Evolutionary conservation across 129 eudicot species (phyloP), one percentile per base, ranked within the genome.

Genomic region (Chrysanthemum makinoi): DNA sequence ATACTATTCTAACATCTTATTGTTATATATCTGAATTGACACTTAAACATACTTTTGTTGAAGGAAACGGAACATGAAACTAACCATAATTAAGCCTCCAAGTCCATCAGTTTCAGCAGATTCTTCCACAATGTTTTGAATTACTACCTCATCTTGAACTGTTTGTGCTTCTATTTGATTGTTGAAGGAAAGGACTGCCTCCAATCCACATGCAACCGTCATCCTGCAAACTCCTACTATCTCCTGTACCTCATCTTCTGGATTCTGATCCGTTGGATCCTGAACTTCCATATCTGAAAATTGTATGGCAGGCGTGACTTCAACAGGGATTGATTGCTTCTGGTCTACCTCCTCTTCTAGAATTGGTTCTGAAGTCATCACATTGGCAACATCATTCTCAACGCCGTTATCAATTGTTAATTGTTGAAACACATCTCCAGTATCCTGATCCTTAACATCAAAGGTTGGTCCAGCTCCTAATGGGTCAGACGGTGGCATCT

Each of bases 41-140:
- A 59, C 47, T 28, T 33, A 9, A 64, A 44, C 26, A 53, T 15
- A 74, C n/a, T 75, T 76, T 30, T 39, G 60, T 77, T 53, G 3
- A 48, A 28, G 46, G 5, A 24, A 57, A 58, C 12, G 30, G 62
- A 28, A 62, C 28, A 61, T 4, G 20, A 73, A 24, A 52, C 93
- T 86, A 73, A 89, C 96, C 88, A 11, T 70, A 44, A 16, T 55
- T 61, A 70, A 50, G 58, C 60, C 81, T 75, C 54, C 83, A 66
- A 50, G 33, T 71, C 56, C 62, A 62, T 73, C 79, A 51, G 70
- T 24, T 67, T 70, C 85, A 19, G 43, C 64, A 53, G 44, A 63
- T 53, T 71, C 81, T 66, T 81, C 88, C 71, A 75, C 9, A 35
- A 55, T 20, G 39, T 28, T 77, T 69, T 52, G 48, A 33, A 65